phyloP scores from a whole-genome alignment of 2,329 filamentous ascomycete species.

The Phyllosticta paracitricarpa region DNA sequence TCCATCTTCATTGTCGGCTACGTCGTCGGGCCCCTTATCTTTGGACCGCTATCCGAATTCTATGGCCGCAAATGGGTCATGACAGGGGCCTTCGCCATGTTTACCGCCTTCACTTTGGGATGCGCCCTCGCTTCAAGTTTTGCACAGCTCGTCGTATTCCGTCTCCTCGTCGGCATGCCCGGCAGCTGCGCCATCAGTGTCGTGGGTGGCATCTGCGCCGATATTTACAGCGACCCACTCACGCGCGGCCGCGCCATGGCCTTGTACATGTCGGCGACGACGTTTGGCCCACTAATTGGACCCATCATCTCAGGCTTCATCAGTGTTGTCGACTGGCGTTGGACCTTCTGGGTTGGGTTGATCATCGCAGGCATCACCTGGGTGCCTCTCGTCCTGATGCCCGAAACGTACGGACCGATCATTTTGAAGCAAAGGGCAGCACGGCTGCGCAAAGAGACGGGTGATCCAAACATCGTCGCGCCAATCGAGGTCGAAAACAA shows the following conservation, averaged over 20 bases:
- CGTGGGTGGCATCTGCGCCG: conserved; percentile 52
- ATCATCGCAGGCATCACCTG: conserved; percentile 57
- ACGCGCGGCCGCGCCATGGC: conserved; percentile 52
- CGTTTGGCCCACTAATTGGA: conserved; percentile 37
- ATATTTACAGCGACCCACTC: conserved; percentile 50
- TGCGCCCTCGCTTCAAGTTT: conserved; percentile 36
- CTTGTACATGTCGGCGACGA: conserved; percentile 55
- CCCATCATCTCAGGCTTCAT: conserved; percentile 57
- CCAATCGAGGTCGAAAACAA: conserved; percentile 54
- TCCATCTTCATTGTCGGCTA: conserved; percentile 43
- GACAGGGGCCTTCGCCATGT: conserved; percentile 39
- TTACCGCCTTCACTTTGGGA: conserved; percentile 36
- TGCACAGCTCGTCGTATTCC: conserved; percentile 33
- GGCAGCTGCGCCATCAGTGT: conserved; percentile 47
- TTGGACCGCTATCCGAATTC: conserved; percentile 35
- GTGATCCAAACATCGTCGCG: conserved; percentile 44
- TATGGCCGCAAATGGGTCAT: conserved; percentile 39
- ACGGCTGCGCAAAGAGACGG: conserved; percentile 47
- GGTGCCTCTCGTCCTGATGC: conserved; percentile 51
- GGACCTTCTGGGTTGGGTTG: conserved; percentile 60
- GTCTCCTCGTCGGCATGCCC: conserved; percentile 34
- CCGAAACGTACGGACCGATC: conserved; percentile 38
- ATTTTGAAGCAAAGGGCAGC: conserved; percentile 44
- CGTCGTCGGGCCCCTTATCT: conserved; percentile 34
- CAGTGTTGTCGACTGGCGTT: conserved; percentile 54